These are phyloP conservation scores for Trichoderma brevicompactum DNA, from an alignment of 2,329 filamentous ascomycete species.

Conservation along the genomic window DNA sequence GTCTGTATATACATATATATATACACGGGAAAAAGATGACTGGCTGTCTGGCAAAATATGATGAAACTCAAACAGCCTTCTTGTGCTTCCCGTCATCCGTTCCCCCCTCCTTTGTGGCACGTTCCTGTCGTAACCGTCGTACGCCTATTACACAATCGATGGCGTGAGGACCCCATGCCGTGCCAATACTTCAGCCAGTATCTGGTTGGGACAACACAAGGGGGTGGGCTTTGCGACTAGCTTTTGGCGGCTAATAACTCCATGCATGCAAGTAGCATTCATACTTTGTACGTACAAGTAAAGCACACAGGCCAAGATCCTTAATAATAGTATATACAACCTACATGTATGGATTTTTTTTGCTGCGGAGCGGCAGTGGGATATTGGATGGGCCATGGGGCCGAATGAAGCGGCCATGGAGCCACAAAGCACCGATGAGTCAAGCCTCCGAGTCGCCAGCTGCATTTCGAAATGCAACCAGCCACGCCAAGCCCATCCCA, in stretches of 20 bases:
- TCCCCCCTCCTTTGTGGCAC: constrained; percentile 24
- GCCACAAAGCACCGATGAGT: constrained; percentile 1
- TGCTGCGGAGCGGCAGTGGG: no score
- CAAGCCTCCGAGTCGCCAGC: constrained; percentile 5
- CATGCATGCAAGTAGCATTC: no score
- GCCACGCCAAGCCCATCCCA: constrained; percentile 18
- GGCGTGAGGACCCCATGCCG: constrained; percentile 28
- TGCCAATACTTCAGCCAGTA: constrained; percentile 11
- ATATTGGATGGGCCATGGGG: no score
- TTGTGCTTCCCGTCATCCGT: constrained; percentile 7
- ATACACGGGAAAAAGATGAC: not conserved
- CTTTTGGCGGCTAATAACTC: not conserved
- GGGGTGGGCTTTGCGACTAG: not conserved
- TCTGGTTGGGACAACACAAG: not conserved
- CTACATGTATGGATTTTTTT: no score
- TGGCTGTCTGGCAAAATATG: not conserved
- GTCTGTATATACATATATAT: not conserved
- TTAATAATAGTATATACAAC: no score
- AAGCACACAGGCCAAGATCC: no score
- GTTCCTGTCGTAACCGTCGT: constrained; percentile 28
- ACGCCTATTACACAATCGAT: constrained; percentile 30
- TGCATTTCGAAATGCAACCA: constrained; percentile 17
- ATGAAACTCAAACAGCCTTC: not conserved
- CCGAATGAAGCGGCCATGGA: not conserved
- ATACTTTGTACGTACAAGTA: no score